Evolutionary conservation across 371 early-diverging fungal genomes (phyloP).

Genomic region (Mycotypha africana): DNA sequence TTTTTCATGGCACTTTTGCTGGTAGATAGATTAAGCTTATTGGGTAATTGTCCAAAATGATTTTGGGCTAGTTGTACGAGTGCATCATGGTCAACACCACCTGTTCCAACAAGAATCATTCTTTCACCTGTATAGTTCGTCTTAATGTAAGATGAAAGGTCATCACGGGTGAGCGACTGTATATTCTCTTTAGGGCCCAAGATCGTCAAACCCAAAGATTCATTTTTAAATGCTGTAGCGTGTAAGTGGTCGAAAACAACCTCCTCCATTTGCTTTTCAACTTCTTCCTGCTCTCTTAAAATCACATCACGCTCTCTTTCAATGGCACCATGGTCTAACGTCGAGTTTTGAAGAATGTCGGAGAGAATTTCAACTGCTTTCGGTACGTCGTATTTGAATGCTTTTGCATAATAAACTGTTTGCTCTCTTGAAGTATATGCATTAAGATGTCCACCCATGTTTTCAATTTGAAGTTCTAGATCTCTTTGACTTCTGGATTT

Average conservation of each 20-base stretch:
- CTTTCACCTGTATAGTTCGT: slow-evolving; percentile 95
- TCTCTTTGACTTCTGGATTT: slow-evolving; percentile 66
- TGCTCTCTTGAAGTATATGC: slow-evolving; percentile 98
- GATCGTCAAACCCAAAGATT: slow-evolving; percentile 90
- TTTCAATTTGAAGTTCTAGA: slow-evolving; percentile 92
- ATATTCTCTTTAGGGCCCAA: slow-evolving; percentile 93
- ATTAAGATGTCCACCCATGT: slow-evolving; percentile 96
- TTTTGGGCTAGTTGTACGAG: slow-evolving; percentile 86
- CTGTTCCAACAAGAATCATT: slow-evolving; percentile 94
- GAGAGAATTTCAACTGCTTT: slow-evolving; percentile 88
- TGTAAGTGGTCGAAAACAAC: slow-evolving; percentile 81
- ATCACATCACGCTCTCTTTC: slow-evolving; percentile 94
- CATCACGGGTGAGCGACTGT: slow-evolving; percentile 74
- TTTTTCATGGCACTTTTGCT: slow-evolving; percentile 49
- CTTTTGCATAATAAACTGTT: slow-evolving; percentile 96
- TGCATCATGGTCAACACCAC: slow-evolving; percentile 91
- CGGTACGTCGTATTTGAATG: slow-evolving; percentile 82
- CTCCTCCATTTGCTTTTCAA: slow-evolving; percentile 93
- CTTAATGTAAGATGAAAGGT: slow-evolving; percentile 81
- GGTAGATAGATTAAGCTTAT: slow-evolving; percentile 32
- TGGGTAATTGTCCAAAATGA: slow-evolving; percentile 79
- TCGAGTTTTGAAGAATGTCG: slow-evolving; percentile 93
- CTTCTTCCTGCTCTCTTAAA: slow-evolving; percentile 93
- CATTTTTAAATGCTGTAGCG: slow-evolving; percentile 89
- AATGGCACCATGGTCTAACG: slow-evolving; percentile 73